Percentiles rank a stretch among this genome's conserved stretches.
phyloP scores from a whole-genome alignment of 2,329 filamentous ascomycete species.

The Neocatenulostroma microsporum region DNA sequence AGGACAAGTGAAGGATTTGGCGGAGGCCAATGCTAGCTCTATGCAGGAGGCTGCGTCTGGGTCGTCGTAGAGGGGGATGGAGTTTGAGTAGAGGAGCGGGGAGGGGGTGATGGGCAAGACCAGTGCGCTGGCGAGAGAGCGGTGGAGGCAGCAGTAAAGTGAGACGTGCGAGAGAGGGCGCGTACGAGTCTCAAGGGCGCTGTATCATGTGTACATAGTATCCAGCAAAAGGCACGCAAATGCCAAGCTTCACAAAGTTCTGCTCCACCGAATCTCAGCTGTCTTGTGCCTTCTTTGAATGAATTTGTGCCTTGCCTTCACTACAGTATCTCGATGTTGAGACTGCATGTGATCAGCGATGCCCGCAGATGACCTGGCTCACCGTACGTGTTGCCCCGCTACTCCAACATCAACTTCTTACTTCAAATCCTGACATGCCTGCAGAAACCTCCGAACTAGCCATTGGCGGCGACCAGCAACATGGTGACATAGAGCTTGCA shows the following conservation, averaged over 20 bases:
- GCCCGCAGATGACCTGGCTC: constrained; percentile 14
- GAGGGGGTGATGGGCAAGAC: constrained; percentile 1
- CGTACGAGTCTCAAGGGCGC: constrained; percentile 8
- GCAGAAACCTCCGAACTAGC: background rate
- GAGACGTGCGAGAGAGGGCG: constrained; percentile 1
- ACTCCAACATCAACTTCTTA: background rate
- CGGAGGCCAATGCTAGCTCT: constrained; percentile 45
- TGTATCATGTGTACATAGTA: constrained; percentile 24
- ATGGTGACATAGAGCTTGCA: constrained; percentile 12
- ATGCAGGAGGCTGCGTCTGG: constrained; percentile 37
- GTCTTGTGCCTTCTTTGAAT: constrained; percentile 1
- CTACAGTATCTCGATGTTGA: background rate
- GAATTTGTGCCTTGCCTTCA: constrained; percentile 2
- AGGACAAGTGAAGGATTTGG: constrained; percentile 71
- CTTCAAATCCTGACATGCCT: background rate
- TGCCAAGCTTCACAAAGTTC: no score
- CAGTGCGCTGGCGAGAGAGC: no score
- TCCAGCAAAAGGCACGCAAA: constrained; percentile 8
- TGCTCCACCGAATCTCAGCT: constrained; percentile 8
- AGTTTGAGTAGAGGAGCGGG: constrained; percentile 13
- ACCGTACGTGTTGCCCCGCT: constrained; percentile 9
- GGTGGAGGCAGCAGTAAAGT: constrained; percentile 8
- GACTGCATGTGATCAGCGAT: constrained; percentile 10
- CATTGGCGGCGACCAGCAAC: constrained; percentile 4
- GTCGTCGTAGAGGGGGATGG: constrained; percentile 31